Base-by-base conservation (phyloP, 441 rosid genomes). In the Macaranga tanarius region DNA sequence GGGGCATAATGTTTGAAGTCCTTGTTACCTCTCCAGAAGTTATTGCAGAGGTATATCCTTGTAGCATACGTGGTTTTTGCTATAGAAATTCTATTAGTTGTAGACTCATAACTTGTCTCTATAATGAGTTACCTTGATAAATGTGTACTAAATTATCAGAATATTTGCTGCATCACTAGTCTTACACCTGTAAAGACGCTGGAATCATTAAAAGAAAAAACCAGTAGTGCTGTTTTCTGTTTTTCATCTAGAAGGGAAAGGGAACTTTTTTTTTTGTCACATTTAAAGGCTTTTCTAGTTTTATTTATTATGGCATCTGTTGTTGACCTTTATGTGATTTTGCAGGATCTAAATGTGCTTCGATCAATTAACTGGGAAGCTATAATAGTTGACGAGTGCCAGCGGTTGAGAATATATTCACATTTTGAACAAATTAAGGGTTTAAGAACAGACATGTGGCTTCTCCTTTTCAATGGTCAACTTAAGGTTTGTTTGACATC, bases 321-420 rank as follows among this genome's bases (percentile, higher is more conserved):
- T 60, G 59, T 70, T 67, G 65, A 69, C 52, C 50, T 57, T 51
- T 10, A 26, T 55, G 31, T 72, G 40, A 78, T 61, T 68, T 80
- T 84, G 79, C 89, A 88, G 92, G 92, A 88, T 80, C 48, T 81
- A 59, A 42, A 67, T 50, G 62, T 81, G 23, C 73, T 88, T 62
- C 17, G 55, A 54, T 71, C 69, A 25, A 80, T 77, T 62, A 78
- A 73, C 71, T 88, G 92, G 92, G 87, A 84, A 71, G 82, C 82
- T 59, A 26, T 88, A 59, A 75, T 86, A 60, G 73, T 88, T 70
- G 90, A 88, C 75, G 90, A 83, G 57, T 84, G 86, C 76, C 90
- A 85, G 67, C 73, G 68, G 55, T 55, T 79, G 11, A 70, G 69
- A 38, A 73, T 79, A 63, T 52, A 70, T 47, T 65, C 78, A 10